phyloP scores from a whole-genome alignment of 2,329 filamentous ascomycete genomes.

The Sarocladium kiliense region DNA sequence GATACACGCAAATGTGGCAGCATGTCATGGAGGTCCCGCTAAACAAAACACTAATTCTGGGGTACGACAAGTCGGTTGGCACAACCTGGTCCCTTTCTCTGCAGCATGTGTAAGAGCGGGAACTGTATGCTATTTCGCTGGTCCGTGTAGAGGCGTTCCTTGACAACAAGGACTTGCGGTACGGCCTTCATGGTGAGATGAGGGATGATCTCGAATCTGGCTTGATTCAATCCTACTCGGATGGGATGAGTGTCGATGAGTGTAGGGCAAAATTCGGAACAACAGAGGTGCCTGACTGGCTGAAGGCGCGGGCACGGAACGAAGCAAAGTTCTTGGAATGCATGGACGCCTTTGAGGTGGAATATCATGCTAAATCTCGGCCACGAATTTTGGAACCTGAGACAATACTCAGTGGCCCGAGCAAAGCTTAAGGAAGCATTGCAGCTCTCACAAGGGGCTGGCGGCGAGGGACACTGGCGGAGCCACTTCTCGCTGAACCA shows the following conservation, averaged over 20 bases:
- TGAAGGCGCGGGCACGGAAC: neutral
- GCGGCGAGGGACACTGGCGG: neutral
- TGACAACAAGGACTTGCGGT: constrained; percentile 17
- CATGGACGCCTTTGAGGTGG: constrained; percentile 13
- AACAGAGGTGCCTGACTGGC: neutral
- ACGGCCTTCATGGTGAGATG: constrained; percentile 13
- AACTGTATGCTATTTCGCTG: constrained; percentile 14
- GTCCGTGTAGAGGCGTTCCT: constrained; percentile 19
- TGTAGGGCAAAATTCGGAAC: neutral
- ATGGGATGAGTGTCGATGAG: neutral
- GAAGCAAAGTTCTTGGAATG: constrained; percentile 5
- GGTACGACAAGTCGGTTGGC: constrained; percentile 14
- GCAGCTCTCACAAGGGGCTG: neutral
- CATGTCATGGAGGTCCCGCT: neutral
- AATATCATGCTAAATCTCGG: neutral
- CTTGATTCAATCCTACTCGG: neutral
- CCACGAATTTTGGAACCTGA: neutral
- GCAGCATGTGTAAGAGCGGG: constrained; percentile 12
- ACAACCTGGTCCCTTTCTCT: constrained; percentile 18
- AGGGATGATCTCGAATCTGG: neutral
- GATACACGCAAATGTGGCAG: constrained; percentile 12
- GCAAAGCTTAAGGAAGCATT: neutral
- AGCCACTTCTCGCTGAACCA: neutral
- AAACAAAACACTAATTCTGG: constrained; percentile 9
- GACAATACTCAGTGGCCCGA: neutral